Evolutionary conservation across 352 stramenopile species (phyloP), one percentile per base, ranked within the genome.

Genomic region (Globisporangium megalacanthum): DNA sequence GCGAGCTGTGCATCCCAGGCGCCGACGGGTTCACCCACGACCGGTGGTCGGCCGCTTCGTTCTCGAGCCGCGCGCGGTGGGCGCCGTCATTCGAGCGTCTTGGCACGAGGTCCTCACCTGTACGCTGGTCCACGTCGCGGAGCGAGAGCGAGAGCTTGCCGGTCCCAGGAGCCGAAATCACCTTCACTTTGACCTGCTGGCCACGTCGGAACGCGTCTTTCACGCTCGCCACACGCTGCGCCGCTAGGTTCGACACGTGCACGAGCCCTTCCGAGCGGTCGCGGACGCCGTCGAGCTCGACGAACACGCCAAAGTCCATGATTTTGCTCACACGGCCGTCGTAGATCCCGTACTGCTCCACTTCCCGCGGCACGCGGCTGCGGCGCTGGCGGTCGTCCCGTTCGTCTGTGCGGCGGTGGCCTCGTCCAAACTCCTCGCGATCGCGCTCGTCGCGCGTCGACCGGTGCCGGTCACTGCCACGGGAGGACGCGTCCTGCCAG

Each of bases 301-400:
- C 94, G 72, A 99, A 98, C 22, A 96, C 85, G 9, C 97, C 97
- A 88, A 98, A 99, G 60, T 99, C 96, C 70, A 98, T 94, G 25
- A 97, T 77, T 61, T 98, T 98, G 56, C 77, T 82, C 17, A 99
- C 92, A 9, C 72, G 80, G 19, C 92, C 97, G 37, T 94, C 79
- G 64, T 98, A 98, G 61, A 99, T 99, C 41, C 79, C 71, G 71
- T 99, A 97, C 36, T 98, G 65, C 65, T 98, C 82, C 29, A 95
- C 49, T 33, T 79, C 61, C 11, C 68, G 52, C 25, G 54, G 51
- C 39, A 53, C 65, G 44, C 59, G 61, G 62, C 57, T 78, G 25
- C 49, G 20, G 11, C 49, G 31, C 19, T 31, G 15, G 29, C 7
- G n/a, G 11, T 44, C 45, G 44, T 25, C 14, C 7, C 19, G 35